These are phyloP conservation scores for Tuber magnatum DNA, from an alignment of 495 filamentous ascomycete species.

Conservation along the genomic window DNA sequence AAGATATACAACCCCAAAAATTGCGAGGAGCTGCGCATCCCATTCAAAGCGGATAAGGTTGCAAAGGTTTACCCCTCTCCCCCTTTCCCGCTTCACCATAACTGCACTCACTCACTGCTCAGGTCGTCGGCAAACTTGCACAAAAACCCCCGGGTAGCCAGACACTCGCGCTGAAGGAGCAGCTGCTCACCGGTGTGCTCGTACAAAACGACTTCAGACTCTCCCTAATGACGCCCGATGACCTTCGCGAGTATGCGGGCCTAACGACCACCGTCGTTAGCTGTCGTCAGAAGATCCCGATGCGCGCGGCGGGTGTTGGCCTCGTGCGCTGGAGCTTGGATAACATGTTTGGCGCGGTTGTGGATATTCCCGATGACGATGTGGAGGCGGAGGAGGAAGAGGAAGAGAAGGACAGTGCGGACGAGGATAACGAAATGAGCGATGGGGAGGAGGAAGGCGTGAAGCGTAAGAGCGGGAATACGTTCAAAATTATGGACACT, in stretches of 20 bases:
- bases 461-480: slow-evolving; percentile 51
- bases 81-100: neutral
- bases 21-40: slow-evolving; percentile 89
- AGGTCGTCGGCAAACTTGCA: slow-evolving; percentile 86
- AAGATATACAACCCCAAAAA: slow-evolving; percentile 91
- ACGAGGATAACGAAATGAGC: slow-evolving; percentile 47
- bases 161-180: slow-evolving; percentile 34
- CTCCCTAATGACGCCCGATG: slow-evolving; percentile 90
- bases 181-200: slow-evolving; percentile 76
- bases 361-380: slow-evolving; percentile 57
- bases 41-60: slow-evolving; percentile 90
- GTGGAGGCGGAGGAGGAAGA: slow-evolving; percentile 41
- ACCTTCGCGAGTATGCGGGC: slow-evolving; percentile 89
- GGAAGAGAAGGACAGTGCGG: slow-evolving; percentile 44
- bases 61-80: slow-evolving; percentile 52
- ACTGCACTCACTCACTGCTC: neutral
- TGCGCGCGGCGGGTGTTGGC: slow-evolving; percentile 81
- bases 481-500: slow-evolving; percentile 70
- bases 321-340: slow-evolving; percentile 91
- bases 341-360: slow-evolving; percentile 70
- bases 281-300: slow-evolving; percentile 78
- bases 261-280: slow-evolving; percentile 85
- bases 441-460: slow-evolving; percentile 48
- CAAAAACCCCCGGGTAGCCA: slow-evolving; percentile 58
- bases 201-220: slow-evolving; percentile 97